A percentile compares a stretch with the other conserved stretches of the same genome.
These are phyloP conservation scores for Endotrypanum monterogeii DNA, from an alignment of 208 protist species.

Conservation along the genomic window DNA sequence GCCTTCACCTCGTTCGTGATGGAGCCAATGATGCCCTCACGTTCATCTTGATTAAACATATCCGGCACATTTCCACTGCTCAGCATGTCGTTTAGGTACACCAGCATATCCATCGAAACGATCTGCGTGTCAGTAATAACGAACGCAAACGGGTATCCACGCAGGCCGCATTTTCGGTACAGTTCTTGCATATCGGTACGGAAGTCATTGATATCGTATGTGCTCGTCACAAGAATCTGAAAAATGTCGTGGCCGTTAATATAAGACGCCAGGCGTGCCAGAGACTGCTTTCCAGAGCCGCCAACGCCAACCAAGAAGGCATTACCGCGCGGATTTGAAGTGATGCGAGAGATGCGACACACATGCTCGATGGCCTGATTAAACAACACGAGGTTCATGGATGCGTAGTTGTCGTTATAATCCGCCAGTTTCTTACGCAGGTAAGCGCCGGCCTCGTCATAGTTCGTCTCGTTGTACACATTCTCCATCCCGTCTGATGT, in stretches of 20 bases:
- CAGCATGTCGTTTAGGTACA: constrained; percentile 98
- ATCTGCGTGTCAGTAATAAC: constrained; percentile 98
- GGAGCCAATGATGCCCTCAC: constrained; percentile 87
- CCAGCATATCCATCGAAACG: constrained; percentile 95
- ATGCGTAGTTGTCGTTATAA: constrained; percentile 96
- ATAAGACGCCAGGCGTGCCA: constrained; percentile 95
- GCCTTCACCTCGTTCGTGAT: constrained; percentile 94
- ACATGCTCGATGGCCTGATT: constrained; percentile 98
- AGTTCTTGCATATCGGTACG: constrained; percentile 95
- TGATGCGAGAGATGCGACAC: constrained; percentile 96
- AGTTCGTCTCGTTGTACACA: constrained; percentile 88
- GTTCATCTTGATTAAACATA: constrained; percentile 94
- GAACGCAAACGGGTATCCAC: constrained; percentile 95
- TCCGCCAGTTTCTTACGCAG: constrained; percentile 92
- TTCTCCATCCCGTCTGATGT: constrained; percentile 88
- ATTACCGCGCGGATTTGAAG: constrained; percentile 95
- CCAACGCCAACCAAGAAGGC: constrained; percentile 96
- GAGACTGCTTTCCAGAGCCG: constrained; percentile 94
- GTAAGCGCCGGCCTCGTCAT: constrained; percentile 77
- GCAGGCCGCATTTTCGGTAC: constrained; percentile 96
- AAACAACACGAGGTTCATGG: constrained; percentile 98
- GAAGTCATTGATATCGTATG: constrained; percentile 97
- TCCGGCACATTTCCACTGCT: constrained; percentile 97
- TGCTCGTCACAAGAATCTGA: constrained; percentile 97
- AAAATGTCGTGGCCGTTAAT: constrained; percentile 98